Percentiles rank a stretch among this genome's conserved stretches.
These are phyloP conservation scores for Hypoxylon rickii DNA, from an alignment of 495 filamentous ascomycete species.

Conservation along the genomic window DNA sequence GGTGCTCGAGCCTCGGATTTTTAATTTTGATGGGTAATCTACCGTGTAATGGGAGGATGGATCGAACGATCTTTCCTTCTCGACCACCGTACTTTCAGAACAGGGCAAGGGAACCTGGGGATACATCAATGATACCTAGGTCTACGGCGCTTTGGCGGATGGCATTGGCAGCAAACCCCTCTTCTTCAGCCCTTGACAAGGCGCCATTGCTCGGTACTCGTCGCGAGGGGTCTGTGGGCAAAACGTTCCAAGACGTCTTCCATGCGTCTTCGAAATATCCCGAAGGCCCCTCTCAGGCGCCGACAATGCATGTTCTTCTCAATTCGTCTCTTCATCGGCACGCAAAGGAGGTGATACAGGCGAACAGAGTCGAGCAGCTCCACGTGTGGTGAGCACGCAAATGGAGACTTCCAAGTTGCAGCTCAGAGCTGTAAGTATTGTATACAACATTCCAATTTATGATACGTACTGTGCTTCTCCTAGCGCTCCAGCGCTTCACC, in stretches of 20 bases:
- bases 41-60: conserved; percentile 7
- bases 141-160: too few relatives aligned
- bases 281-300: conserved; percentile 5
- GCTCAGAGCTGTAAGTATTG: too few relatives aligned
- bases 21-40: not conserved
- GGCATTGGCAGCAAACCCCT: too few relatives aligned
- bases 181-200: not conserved
- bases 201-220: conserved; percentile 11
- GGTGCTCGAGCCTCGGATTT: not conserved
- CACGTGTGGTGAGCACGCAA: conserved; percentile 23
- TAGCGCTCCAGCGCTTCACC: conserved; percentile 16
- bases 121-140: too few relatives aligned
- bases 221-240: conserved; percentile 7
- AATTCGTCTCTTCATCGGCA: too few relatives aligned
- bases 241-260: conserved; percentile 27
- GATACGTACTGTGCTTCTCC: too few relatives aligned
- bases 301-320: not conserved
- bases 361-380: conserved; percentile 10
- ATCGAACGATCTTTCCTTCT: conserved; percentile 21
- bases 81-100: not conserved
- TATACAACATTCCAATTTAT: too few relatives aligned
- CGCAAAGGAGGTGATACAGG: conserved; percentile 9
- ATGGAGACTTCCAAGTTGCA: conserved; percentile 1
- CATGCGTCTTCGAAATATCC: conserved; percentile 34
- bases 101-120: not conserved